Base-by-base conservation (phyloP, 805 yeast genomes). In the Hanseniaspora hatyaiensis region DNA sequence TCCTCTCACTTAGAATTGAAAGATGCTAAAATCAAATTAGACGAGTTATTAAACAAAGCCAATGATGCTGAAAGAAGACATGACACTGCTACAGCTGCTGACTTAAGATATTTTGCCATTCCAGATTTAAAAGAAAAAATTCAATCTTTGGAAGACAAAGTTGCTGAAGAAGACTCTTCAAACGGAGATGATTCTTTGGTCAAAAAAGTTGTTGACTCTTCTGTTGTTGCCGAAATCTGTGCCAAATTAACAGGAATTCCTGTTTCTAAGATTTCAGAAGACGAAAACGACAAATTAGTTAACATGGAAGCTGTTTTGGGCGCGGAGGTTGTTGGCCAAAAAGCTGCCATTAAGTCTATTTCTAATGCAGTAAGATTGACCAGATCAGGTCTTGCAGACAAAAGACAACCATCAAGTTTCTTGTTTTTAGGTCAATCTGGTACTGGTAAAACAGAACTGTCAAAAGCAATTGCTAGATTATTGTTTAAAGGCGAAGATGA, bases 221-320 rank as follows among this genome's bases (percentile, higher is more conserved):
- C 87, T 51, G 85, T 85, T 49, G 88, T 88, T 57, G 84, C 95
- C n/a, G 96, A 88, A 66, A 88, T 96, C 23, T 95, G 95, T 19
- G 96, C 96, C 2, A 76, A 95, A 62, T 72, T 94, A 57, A 89
- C 98, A 2, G 97, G 97, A 63, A 89, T 92, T 52, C 98, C 98
- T 12, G 97, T 89, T 20, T 77, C 82, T 53, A 92, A 94, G 67
- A 73, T 89, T 58, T 83, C 95, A 5, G 96, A 88, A 66, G 92
- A 96, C 28, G 98, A 92, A 67, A 92, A 92, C 64, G 70, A 84
- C 50, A 89, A 89, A 69, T 77, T 92, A 61, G 87, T 92, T 62
- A 83, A 81, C 60, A 92, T 92, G 97, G 98, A 92, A 69, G 77
- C 71, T 53, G 94, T 78, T 52, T 72, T 92, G 51, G 71, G 94